phyloP scores from a whole-genome alignment of 768 basidiomycete species.

The Phaeolepiota aurea region DNA sequence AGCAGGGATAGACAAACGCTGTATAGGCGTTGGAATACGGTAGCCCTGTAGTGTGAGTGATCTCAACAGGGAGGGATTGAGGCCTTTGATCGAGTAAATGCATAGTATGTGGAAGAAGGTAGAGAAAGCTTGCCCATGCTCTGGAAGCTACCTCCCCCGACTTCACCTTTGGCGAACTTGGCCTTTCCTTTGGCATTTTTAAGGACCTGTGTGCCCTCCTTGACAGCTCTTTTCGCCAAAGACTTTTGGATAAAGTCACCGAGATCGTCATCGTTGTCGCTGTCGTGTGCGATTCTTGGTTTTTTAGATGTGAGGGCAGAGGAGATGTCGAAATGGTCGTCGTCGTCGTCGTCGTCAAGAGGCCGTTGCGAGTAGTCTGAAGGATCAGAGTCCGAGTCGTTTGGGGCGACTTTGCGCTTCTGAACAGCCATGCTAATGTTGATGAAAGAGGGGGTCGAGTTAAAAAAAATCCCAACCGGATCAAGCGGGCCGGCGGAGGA shows the following conservation, averaged over 20 bases:
- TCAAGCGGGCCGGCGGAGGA: too few relatives aligned
- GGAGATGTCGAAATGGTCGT: conserved; percentile 58
- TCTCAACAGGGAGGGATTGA: conserved; percentile 76
- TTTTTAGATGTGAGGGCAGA: conserved; percentile 46
- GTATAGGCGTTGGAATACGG: conserved; percentile 93
- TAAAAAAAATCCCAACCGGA: too few relatives aligned
- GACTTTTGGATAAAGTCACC: conserved; percentile 58
- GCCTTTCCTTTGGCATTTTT: conserved; percentile 72
- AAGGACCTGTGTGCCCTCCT: conserved; percentile 65
- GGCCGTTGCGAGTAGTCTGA: conserved; percentile 5
- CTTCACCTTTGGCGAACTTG: conserved; percentile 64
- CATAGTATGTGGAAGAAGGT: neutral
- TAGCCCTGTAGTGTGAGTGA: conserved; percentile 89
- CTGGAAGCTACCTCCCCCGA: conserved; percentile 93
- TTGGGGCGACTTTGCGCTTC: conserved; percentile 10
- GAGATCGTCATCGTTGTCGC: conserved; percentile 56
- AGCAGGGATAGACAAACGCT: conserved; percentile 81
- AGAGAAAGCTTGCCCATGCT: conserved; percentile 68
- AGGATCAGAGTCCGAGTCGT: neutral
- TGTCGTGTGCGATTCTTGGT: conserved; percentile 25
- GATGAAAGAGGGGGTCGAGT: too few relatives aligned
- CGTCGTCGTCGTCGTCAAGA: conserved; percentile 30
- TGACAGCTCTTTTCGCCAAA: conserved; percentile 65
- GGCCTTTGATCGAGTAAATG: conserved; percentile 37
- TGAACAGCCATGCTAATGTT: conserved; percentile 6